Evolutionary conservation across 176 grass and related monocot species (phyloP), one percentile per base, ranked within the genome.

Genomic region (Aegilops speltoides): DNA sequence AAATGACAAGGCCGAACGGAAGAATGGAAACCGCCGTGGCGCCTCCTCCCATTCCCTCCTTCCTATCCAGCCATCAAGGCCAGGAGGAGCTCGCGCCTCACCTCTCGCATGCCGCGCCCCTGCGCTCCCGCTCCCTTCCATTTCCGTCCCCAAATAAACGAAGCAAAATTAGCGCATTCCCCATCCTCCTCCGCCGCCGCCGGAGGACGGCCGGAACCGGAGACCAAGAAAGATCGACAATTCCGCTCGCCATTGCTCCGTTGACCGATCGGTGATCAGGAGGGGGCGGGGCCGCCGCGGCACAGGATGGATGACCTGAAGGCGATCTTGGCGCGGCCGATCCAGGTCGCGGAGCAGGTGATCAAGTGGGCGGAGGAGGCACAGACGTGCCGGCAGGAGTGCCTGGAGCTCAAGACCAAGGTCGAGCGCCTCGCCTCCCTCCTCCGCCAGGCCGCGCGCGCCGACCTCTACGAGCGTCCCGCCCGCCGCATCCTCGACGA

Each of bases 331-430:
- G 92, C 96, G 60, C 95, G 79, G 85, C 92, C 97, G 82, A 98
- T 98, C 83, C 97, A 96, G 84, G 48, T 98, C 5, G 97, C 97
- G 25, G 96, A 98, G 81, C 97, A 96, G 79, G 93, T 98, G 48
- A 94, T 91, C 10, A 96, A 96, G 88, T 91, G 88, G 84, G 88
- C 91, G 56, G 97, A 96, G 28, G 93, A 96, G 34, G 91, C 84
- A 40, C 86, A 91, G 48, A 76, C 82, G 33, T 91, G 17, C 85
- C 74, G 88, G 85, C 88, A 88, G 82, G 97, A 98, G 41, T 98
- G 97, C 93, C 36, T 82, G 37, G 97, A 96, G 41, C 78, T 98
- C 75, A 94, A 93, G 82, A 32, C 79, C 24, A 92, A 94, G 69
- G 83, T 95, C 29, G 93, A 98, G 86, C 90, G 97, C 69, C 82